Evolutionary conservation across 2,329 filamentous ascomycete genomes (phyloP).

Genomic region (Verticillium albo-atrum): DNA sequence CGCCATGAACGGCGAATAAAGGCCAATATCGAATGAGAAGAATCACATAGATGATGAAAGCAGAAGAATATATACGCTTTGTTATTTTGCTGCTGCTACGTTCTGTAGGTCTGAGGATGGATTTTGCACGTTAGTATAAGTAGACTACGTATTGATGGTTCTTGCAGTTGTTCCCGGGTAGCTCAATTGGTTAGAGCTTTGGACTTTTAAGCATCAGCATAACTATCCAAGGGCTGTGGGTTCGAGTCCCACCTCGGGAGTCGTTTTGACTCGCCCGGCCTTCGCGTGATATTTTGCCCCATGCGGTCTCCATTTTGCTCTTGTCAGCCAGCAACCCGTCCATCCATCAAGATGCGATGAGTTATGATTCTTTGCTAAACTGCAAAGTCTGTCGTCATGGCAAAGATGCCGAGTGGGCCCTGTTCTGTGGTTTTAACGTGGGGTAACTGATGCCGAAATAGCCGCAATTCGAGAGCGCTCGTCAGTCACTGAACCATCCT

Average conservation of each 20-base stretch:
- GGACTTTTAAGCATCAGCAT: slow-evolving; percentile 4
- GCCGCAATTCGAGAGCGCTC: background rate
- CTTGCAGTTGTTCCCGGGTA: background rate
- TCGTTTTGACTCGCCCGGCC: background rate
- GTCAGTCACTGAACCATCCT: background rate
- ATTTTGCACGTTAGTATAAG: too few relatives aligned
- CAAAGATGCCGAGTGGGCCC: background rate
- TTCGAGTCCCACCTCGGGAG: slow-evolving; percentile 7
- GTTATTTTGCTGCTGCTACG: too few relatives aligned
- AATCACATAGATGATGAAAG: too few relatives aligned
- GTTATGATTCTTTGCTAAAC: too few relatives aligned
- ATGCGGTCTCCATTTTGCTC: background rate
- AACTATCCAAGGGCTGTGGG: slow-evolving; percentile 7
- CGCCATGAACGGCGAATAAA: too few relatives aligned
- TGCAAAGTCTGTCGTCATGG: too few relatives aligned
- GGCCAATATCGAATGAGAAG: too few relatives aligned
- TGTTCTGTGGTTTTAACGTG: background rate
- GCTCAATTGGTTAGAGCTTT: slow-evolving; percentile 9
- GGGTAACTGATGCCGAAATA: background rate
- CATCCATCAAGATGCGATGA: too few relatives aligned
- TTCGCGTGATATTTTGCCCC: background rate
- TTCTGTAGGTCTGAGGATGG: too few relatives aligned
- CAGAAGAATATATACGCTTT: too few relatives aligned
- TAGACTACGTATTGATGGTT: too few relatives aligned
- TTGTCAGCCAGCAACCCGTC: too few relatives aligned